Conservation (phyloP, 1,139 yeast species). For the Geotrichum aggregatum region DNA sequence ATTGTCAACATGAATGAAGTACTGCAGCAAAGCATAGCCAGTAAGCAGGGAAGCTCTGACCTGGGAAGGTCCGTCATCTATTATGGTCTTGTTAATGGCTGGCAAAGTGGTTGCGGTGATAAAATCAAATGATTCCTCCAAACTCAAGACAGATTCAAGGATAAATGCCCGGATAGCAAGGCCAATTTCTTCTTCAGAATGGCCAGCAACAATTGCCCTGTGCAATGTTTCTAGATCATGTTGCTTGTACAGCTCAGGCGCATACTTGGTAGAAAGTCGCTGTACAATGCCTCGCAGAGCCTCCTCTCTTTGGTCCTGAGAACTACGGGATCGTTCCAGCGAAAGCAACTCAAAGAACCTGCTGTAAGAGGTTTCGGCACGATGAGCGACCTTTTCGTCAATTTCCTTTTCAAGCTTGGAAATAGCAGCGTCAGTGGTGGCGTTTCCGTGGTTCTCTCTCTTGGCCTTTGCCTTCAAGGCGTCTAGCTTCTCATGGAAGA, state of each 20-base stretch:
- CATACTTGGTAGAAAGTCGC: constrained; percentile 34
- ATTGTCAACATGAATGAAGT: constrained; percentile 35
- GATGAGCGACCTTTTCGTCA: constrained; percentile 10
- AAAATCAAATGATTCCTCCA: constrained; percentile 31
- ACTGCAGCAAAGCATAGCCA: constrained; percentile 35
- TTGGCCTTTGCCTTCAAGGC: constrained; percentile 13
- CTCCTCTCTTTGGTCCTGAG: constrained; percentile 36
- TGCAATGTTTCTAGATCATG: constrained; percentile 29
- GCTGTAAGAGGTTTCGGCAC: constrained; percentile 22
- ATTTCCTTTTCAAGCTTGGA: constrained; percentile 8
- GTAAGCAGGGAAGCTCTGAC: constrained; percentile 30
- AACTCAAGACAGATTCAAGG: constrained; percentile 31
- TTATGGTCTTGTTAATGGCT: constrained; percentile 23
- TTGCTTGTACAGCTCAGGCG: constrained; percentile 31
- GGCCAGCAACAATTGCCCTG: constrained; percentile 31
- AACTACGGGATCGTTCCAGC: constrained; percentile 34
- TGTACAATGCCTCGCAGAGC: constrained; percentile 33
- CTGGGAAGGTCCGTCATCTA: constrained; percentile 22
- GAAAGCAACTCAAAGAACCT: constrained; percentile 33
- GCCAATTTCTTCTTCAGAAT: constrained; percentile 34
- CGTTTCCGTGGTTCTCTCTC: constrained; percentile 16
- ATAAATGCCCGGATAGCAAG: constrained; percentile 35
- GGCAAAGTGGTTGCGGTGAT: constrained; percentile 25
- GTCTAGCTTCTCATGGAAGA: constrained; percentile 15
- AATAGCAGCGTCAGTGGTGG: constrained; percentile 11